Evolutionary conservation across 768 basidiomycete species (phyloP), one percentile per base, ranked within the genome.

Genomic region (Hygrocybe coccinea): DNA sequence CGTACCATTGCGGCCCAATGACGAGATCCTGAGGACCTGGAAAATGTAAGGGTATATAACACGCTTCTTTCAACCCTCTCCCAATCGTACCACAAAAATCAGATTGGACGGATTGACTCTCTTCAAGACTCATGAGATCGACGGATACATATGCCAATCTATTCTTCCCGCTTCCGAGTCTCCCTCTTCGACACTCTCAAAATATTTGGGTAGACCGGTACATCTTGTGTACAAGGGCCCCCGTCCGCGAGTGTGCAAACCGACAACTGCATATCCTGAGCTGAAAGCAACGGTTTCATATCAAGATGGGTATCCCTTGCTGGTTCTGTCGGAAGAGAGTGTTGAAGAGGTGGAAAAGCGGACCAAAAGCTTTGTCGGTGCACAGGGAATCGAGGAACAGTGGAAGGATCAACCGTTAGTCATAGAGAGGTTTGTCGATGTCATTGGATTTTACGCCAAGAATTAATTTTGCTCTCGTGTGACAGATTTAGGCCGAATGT

Each of bases 401-500:
- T 87, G 86, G 87, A 73, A 66, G 46, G 67, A 71, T 7, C 77
- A 77, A 7, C 76, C 65, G 11, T 63, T 88, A 19, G 64, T 67
- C 37, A 76, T 88, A 46, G 84, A 87, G 64, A 77, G 86, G 86
- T 86, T 54, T 43, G 76, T 64, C 33, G 36, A 14, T 22, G 34
- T 53, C 36, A 47, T 52, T 37, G 25, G 44, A 41, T 21, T 17
- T 22, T 52, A 9, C 19, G 10, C 14, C 52, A n/a, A 24, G 14
- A n/a, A 43, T 17, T 54, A 15, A 5, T 46, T 33, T 29, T 34
- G 35, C 29, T 34, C 22, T 34, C 3, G 14, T 19, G 21, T 52
- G 39, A 19, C 60, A 89, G 88, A 62, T 91, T 89, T 72, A 73
- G 89, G 49, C 88, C 89, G 0, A 91, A 91, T 63, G 83, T 91